These are phyloP conservation scores for Syncephalastrum sp. DNA, from an alignment of 371 early-diverging fungal species.

Conservation along the genomic window DNA sequence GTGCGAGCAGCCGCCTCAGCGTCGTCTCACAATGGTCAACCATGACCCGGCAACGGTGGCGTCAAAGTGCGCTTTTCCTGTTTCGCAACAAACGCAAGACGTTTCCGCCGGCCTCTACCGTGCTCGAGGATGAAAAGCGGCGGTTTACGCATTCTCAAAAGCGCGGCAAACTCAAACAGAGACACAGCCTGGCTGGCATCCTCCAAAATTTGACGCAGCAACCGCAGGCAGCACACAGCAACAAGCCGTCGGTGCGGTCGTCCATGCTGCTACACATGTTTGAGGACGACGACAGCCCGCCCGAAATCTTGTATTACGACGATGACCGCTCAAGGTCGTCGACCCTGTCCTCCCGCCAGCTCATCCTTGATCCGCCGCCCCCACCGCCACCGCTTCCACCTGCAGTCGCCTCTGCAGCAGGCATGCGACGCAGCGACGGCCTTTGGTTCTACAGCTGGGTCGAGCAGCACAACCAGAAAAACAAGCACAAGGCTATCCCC, in stretches of 20 bases:
- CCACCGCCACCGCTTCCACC: constrained; percentile 1
- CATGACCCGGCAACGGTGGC: too few relatives aligned
- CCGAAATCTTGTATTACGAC: constrained; percentile 8
- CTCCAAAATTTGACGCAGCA: constrained; percentile 3
- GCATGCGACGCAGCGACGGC: constrained; percentile 1
- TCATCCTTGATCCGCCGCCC: constrained; percentile 8
- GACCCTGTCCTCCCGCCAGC: not conserved
- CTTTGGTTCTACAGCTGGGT: constrained; percentile 11
- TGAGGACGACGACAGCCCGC: constrained; percentile 8
- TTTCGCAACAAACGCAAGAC: constrained; percentile 8
- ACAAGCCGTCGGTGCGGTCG: constrained; percentile 10
- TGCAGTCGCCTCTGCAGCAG: not conserved
- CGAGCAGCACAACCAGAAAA: constrained; percentile 7
- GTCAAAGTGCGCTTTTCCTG: not conserved
- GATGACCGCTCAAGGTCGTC: constrained; percentile 2
- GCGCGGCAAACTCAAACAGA: constrained; percentile 4
- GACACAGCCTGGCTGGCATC: constrained; percentile 9
- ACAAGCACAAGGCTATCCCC: constrained; percentile 6
- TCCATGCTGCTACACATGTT: constrained; percentile 12
- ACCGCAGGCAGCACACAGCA: not conserved
- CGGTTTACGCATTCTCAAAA: constrained; percentile 3
- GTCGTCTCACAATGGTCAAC: too few relatives aligned
- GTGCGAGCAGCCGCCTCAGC: too few relatives aligned
- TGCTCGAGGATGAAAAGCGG: constrained; percentile 9
- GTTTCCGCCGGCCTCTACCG: constrained; percentile 6